Evolutionary conservation across 106 monocot genomes (phyloP).

Genomic region (Gastrodia elata): DNA sequence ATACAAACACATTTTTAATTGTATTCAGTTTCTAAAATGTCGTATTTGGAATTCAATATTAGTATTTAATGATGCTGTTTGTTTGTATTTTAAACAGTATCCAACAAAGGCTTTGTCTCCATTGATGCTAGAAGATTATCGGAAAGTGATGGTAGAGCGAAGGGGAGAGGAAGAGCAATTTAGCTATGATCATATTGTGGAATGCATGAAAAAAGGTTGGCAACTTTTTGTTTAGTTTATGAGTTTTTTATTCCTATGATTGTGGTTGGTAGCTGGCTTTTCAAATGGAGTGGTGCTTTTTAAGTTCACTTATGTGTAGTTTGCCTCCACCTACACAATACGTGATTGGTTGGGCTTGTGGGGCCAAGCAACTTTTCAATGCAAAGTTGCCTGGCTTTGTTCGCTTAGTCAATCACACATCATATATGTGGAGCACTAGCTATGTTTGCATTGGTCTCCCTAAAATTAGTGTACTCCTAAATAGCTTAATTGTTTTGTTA

Average conservation of each 20-base stretch:
- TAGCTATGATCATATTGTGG: slow-evolving; percentile 53
- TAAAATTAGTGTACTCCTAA: no score
- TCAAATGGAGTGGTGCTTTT: no score
- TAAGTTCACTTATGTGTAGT: no score
- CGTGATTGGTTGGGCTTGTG: no score
- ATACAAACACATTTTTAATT: not conserved
- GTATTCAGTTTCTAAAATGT: not conserved
- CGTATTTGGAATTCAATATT: not conserved
- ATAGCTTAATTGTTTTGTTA: not conserved
- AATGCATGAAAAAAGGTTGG: slow-evolving; percentile 92
- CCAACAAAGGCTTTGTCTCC: slow-evolving; percentile 96
- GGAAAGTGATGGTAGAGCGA: slow-evolving; percentile 81
- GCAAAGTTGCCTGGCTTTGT: no score
- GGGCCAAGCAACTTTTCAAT: no score
- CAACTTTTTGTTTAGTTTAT: not conserved
- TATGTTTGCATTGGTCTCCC: no score
- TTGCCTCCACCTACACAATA: no score
- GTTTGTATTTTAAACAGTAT: slow-evolving; percentile 38
- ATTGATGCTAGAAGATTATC: slow-evolving; percentile 86
- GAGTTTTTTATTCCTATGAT: not conserved
- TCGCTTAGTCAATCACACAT: no score
- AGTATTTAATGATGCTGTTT: not conserved
- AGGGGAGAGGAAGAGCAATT: slow-evolving; percentile 84
- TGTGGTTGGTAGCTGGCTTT: not conserved
- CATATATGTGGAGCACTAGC: no score